These are phyloP conservation scores for Xylariales sp. DNA, from an alignment of 2,329 filamentous ascomycete species.

Conservation along the genomic window DNA sequence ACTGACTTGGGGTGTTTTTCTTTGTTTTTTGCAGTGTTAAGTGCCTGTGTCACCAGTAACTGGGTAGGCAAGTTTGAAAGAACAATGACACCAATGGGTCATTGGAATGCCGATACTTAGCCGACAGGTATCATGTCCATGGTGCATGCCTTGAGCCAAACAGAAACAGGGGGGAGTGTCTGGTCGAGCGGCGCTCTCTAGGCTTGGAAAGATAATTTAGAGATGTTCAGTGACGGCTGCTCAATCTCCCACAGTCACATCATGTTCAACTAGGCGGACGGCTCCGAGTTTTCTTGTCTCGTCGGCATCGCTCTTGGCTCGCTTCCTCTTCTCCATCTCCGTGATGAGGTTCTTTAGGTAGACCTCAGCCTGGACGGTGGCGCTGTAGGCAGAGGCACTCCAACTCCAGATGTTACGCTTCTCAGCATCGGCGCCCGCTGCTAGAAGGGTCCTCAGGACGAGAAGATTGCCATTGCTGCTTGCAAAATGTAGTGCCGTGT, in stretches of 20 bases:
- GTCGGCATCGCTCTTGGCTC: conserved; percentile 30
- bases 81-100: too few relatives aligned
- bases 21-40: too few relatives aligned
- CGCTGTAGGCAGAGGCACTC: conserved; percentile 79
- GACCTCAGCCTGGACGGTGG: conserved; percentile 77
- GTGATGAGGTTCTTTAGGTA: conserved; percentile 75
- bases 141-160: too few relatives aligned
- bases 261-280: conserved; percentile 40
- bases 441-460: conserved; percentile 70
- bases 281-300: conserved; percentile 35
- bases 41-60: too few relatives aligned
- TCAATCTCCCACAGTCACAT: conserved; percentile 30
- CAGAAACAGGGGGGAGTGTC: too few relatives aligned
- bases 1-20: too few relatives aligned
- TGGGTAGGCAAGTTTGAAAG: too few relatives aligned
- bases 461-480: conserved; percentile 77
- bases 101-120: too few relatives aligned
- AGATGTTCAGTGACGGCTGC: too few relatives aligned
- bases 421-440: conserved; percentile 71
- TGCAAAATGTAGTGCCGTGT: conserved; percentile 83
- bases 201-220: too few relatives aligned
- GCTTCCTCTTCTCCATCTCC: conserved; percentile 62
- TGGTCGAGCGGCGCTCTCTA: too few relatives aligned
- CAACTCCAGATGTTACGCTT: conserved; percentile 72
- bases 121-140: too few relatives aligned